These are phyloP conservation scores for Thermoascus crustaceus DNA, from an alignment of 2,329 filamentous ascomycete genomes.

Conservation along the genomic window DNA sequence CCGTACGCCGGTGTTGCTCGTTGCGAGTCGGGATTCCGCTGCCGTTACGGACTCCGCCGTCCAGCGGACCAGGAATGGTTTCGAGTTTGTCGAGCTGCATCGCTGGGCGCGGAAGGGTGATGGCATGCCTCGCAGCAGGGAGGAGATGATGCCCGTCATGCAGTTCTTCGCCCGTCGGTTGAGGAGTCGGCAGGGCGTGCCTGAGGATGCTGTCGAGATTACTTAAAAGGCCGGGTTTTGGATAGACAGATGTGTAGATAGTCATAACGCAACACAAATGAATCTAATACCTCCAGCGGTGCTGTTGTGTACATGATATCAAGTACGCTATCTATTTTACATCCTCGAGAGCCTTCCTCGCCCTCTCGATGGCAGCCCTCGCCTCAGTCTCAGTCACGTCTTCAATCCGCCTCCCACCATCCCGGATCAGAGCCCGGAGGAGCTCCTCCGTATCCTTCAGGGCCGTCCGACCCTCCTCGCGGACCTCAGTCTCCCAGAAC, in stretches of 20 bases:
- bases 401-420: slow-evolving; percentile 32
- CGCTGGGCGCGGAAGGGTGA: slow-evolving; percentile 65
- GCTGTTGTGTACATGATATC: slow-evolving; percentile 1
- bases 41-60: slow-evolving; percentile 56
- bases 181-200: slow-evolving; percentile 37
- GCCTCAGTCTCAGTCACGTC: slow-evolving; percentile 33
- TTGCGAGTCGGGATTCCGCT: slow-evolving; percentile 32
- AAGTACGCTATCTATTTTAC: slow-evolving; percentile 15
- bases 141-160: slow-evolving; percentile 89
- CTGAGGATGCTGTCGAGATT: slow-evolving; percentile 39
- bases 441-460: slow-evolving; percentile 46
- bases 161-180: slow-evolving; percentile 51
- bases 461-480: slow-evolving; percentile 50
- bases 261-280: background rate
- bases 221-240: slow-evolving; percentile 10
- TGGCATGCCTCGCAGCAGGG: slow-evolving; percentile 70
- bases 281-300: slow-evolving; percentile 2
- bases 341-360: slow-evolving; percentile 39
- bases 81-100: slow-evolving; percentile 58
- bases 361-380: slow-evolving; percentile 38
- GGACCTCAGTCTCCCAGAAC: slow-evolving; percentile 45
- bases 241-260: background rate
- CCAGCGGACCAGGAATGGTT: slow-evolving; percentile 56
- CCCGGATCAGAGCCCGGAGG: slow-evolving; percentile 39
- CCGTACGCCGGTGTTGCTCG: slow-evolving; percentile 34